These are phyloP conservation scores for Trametes villosa DNA, from an alignment of 768 basidiomycete species.

Conservation along the genomic window DNA sequence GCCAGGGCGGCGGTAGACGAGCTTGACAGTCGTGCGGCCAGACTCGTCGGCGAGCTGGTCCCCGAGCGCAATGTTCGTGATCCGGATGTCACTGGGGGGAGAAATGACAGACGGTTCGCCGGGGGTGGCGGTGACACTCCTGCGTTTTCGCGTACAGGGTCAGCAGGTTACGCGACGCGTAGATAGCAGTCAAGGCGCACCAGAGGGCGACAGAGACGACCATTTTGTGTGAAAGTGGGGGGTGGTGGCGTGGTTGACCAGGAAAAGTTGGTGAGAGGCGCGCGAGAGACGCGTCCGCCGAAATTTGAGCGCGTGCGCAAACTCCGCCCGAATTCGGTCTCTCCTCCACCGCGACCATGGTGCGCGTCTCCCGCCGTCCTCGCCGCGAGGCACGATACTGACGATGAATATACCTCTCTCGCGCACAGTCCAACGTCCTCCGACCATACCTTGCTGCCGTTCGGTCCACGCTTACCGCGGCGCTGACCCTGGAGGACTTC, in stretches of 20 bases:
- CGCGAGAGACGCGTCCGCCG: constrained; percentile 17
- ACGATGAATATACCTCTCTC: not conserved
- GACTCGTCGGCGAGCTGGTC: constrained; percentile 66
- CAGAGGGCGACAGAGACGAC: constrained; percentile 67
- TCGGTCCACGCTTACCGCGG: constrained; percentile 95
- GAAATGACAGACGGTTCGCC: constrained; percentile 60
- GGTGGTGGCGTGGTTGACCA: not conserved
- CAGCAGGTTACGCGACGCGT: constrained; percentile 17
- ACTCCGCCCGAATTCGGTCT: constrained; percentile 25
- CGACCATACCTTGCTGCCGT: constrained; percentile 97
- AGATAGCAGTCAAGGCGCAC: constrained; percentile 41
- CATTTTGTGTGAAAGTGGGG: constrained; percentile 44
- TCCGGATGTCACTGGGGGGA: constrained; percentile 69
- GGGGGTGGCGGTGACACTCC: constrained; percentile 65
- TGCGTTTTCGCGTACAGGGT: constrained; percentile 31
- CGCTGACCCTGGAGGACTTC: constrained; percentile 96
- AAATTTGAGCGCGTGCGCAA: constrained; percentile 26
- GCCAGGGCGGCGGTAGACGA: constrained; percentile 52
- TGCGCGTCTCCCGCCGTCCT: constrained; percentile 14
- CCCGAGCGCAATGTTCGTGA: constrained; percentile 84
- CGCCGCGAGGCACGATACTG: not conserved
- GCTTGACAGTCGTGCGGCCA: constrained; percentile 68
- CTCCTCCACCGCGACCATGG: constrained; percentile 22
- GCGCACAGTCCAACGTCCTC: constrained; percentile 84
- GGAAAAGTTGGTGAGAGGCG: constrained; percentile 23